These are phyloP conservation scores for Zygosaccharomyces sapae DNA, from an alignment of 1,139 yeast species.

Conservation along the genomic window DNA sequence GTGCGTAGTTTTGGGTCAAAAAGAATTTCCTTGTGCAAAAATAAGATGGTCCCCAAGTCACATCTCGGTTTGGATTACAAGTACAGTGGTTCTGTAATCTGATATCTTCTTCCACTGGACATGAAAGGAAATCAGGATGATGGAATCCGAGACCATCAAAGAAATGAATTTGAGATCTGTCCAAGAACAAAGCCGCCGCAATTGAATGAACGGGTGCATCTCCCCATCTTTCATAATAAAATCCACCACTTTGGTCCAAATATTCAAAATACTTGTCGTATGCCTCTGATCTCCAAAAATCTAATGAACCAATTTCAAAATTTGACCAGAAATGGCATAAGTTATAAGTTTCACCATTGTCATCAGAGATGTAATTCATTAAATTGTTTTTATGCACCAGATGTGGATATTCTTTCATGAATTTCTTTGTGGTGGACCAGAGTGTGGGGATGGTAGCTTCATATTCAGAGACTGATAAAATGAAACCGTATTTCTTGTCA, in stretches of 20 bases:
- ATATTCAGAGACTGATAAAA: slow-evolving; percentile 81
- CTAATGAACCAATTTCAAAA: slow-evolving; percentile 72
- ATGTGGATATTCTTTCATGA: slow-evolving; percentile 61
- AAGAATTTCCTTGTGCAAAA: slow-evolving; percentile 37
- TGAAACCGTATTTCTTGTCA: slow-evolving; percentile 69
- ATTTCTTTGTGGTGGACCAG: slow-evolving; percentile 73
- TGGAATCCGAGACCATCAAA: slow-evolving; percentile 80
- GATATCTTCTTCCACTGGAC: slow-evolving; percentile 60
- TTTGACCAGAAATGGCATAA: slow-evolving; percentile 88
- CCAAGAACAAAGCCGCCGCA: slow-evolving; percentile 71
- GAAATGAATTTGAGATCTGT: slow-evolving; percentile 64
- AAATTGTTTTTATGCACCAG: slow-evolving; percentile 62
- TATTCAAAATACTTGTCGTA: slow-evolving; percentile 64
- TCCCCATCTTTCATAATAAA: slow-evolving; percentile 91
- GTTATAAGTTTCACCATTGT: slow-evolving; percentile 63
- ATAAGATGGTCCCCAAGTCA: slow-evolving; percentile 34
- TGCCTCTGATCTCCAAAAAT: slow-evolving; percentile 70
- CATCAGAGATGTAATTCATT: slow-evolving; percentile 68
- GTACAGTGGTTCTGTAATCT: slow-evolving; percentile 56
- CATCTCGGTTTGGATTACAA: slow-evolving; percentile 51
- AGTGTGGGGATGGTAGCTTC: slow-evolving; percentile 72
- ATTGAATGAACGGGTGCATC: slow-evolving; percentile 90
- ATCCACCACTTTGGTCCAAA: slow-evolving; percentile 78
- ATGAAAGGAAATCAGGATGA: slow-evolving; percentile 73
- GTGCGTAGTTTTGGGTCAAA: slow-evolving; percentile 25